These are phyloP conservation scores for Nicotiana undulata DNA, from an alignment of 257 asterid genomes.

Conservation along the genomic window DNA sequence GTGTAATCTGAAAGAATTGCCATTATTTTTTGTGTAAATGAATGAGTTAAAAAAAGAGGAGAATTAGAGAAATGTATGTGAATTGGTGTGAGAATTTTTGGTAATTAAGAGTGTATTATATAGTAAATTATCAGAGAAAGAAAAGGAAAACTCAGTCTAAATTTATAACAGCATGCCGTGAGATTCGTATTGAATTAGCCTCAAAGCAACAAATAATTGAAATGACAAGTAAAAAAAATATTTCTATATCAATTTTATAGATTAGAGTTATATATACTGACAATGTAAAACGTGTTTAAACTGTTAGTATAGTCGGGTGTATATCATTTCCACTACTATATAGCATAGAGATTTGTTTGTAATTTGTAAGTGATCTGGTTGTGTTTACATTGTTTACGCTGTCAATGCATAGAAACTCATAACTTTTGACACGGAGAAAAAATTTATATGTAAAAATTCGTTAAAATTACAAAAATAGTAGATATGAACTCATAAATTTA, in stretches of 20 bases:
- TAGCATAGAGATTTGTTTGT: background rate
- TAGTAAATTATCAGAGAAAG: background rate
- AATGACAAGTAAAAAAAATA: background rate
- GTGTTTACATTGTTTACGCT: no score
- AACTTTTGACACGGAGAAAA: no score
- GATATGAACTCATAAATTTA: no score
- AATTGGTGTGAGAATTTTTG: background rate
- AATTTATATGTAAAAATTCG: no score
- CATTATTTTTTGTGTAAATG: background rate
- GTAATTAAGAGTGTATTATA: background rate
- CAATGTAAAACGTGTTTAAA: background rate
- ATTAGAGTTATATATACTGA: no score
- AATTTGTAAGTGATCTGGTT: background rate
- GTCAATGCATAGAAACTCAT: no score
- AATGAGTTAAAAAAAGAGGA: slow-evolving; percentile 4
- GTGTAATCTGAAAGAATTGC: slow-evolving; percentile 4
- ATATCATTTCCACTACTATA: background rate
- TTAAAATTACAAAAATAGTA: no score
- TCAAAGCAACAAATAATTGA: background rate
- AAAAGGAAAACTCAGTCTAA: background rate
- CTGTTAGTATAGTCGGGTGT: no score
- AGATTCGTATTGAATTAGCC: background rate
- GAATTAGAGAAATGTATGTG: background rate
- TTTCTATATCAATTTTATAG: background rate
- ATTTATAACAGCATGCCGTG: background rate